phyloP scores from a whole-genome alignment of 2,329 filamentous ascomycete species.

The Calonectria hongkongensis region DNA sequence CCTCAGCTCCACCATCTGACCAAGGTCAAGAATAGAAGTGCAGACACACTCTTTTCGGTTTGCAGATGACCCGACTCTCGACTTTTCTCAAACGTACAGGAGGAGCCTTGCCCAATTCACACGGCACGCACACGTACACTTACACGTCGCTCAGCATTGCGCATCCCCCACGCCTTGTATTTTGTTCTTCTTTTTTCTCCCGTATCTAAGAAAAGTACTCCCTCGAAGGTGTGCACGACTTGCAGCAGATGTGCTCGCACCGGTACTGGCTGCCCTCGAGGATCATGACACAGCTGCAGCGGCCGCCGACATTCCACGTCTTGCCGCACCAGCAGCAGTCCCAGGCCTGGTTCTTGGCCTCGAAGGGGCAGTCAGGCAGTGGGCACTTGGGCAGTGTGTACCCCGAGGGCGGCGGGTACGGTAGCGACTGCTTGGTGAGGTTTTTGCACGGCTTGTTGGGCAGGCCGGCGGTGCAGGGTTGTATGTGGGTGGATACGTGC shows the following conservation, averaged over 20 bases:
- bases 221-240: conserved; percentile 66
- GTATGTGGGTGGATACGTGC: conserved; percentile 67
- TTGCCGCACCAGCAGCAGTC: conserved; percentile 76
- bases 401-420: conserved; percentile 69
- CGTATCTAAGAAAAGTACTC: conserved; percentile 52
- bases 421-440: conserved; percentile 65
- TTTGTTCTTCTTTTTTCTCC: background rate
- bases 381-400: conserved; percentile 66
- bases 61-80: background rate
- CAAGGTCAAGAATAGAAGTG: background rate
- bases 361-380: conserved; percentile 69
- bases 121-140: conserved; percentile 1
- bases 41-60: background rate
- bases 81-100: background rate
- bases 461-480: conserved; percentile 67
- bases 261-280: conserved; percentile 68
- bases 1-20: background rate
- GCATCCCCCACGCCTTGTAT: background rate
- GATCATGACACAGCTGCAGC: conserved; percentile 73
- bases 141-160: background rate
- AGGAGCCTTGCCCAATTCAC: background rate
- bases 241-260: conserved; percentile 74
- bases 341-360: conserved; percentile 69
- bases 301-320: conserved; percentile 68
- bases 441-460: conserved; percentile 63